Evolutionary conservation across 306 rosid species (phyloP).

Genomic region (Dicorynia guianensis): DNA sequence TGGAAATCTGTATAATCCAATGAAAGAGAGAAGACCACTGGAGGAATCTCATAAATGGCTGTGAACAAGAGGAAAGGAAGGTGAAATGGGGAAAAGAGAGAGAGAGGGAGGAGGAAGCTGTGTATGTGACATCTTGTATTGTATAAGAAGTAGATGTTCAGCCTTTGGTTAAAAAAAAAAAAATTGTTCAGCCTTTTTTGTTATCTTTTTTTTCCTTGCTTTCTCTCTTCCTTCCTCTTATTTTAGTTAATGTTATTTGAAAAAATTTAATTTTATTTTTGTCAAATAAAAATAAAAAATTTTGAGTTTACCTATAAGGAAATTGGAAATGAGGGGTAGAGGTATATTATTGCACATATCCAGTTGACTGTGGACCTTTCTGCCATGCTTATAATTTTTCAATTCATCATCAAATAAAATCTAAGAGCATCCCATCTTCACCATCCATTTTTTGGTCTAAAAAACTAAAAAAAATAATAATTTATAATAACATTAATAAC

Average conservation of each 20-base stretch:
- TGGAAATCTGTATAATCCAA: conserved; percentile 68
- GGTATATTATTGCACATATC: conserved; percentile 50
- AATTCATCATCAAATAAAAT: conserved; percentile 36
- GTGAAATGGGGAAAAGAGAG: conserved; percentile 69
- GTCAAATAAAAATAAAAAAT: background rate
- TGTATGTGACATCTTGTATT: conserved; percentile 75
- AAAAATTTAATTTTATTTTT: conserved; percentile 43
- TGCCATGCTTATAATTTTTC: conserved; percentile 31
- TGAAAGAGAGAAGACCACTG: conserved; percentile 70
- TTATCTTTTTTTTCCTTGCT: conserved; percentile 3
- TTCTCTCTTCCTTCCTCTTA: conserved; percentile 12
- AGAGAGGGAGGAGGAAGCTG: conserved; percentile 51
- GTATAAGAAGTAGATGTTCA: conserved; percentile 77
- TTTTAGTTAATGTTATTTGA: conserved; percentile 41
- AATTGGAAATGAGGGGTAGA: conserved; percentile 3
- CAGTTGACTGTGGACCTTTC: conserved; percentile 60
- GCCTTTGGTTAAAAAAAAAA: too few relatives aligned
- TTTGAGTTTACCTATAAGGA: conserved; percentile 27
- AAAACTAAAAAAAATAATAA: background rate
- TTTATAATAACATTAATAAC: background rate
- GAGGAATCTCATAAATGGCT: conserved; percentile 88
- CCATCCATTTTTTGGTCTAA: conserved; percentile 13
- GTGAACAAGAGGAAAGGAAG: conserved; percentile 73
- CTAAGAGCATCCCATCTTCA: conserved; percentile 8
- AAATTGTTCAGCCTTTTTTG: too few relatives aligned